phyloP scores from a whole-genome alignment of 2,329 filamentous ascomycete species.

The Venturia asperata region DNA sequence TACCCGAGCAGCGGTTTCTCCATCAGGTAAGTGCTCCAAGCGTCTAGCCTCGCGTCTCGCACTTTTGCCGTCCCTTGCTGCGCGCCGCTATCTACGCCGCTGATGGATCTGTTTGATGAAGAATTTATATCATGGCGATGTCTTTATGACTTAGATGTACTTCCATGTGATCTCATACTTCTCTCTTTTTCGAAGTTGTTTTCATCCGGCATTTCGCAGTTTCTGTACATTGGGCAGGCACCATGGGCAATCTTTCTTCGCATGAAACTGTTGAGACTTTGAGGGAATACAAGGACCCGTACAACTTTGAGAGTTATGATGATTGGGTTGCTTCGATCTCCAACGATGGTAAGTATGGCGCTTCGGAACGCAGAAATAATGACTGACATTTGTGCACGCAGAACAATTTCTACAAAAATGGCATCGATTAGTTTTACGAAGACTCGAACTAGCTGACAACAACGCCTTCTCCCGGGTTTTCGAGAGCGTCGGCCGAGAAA shows the following conservation, averaged over 20 bases:
- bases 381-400: background rate
- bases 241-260: constrained; percentile 9
- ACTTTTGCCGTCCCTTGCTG: background rate
- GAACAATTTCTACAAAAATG: constrained; percentile 2
- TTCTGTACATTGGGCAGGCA: background rate
- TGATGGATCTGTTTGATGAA: background rate
- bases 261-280: background rate
- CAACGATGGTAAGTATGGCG: background rate
- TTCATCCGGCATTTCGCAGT: background rate
- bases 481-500: background rate
- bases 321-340: constrained; percentile 10
- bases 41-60: background rate
- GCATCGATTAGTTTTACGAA: constrained; percentile 7
- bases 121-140: background rate
- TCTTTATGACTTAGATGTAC: background rate
- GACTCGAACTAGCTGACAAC: background rate
- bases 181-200: background rate
- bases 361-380: background rate
- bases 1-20: background rate
- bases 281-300: background rate
- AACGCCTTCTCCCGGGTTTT: background rate
- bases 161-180: background rate
- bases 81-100: background rate
- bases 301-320: constrained; percentile 12
- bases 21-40: background rate